A percentile compares a stretch with the other conserved stretches of the same genome.
phyloP scores from a whole-genome alignment of 257 asterid species.

The Gentiana macrophylla region DNA sequence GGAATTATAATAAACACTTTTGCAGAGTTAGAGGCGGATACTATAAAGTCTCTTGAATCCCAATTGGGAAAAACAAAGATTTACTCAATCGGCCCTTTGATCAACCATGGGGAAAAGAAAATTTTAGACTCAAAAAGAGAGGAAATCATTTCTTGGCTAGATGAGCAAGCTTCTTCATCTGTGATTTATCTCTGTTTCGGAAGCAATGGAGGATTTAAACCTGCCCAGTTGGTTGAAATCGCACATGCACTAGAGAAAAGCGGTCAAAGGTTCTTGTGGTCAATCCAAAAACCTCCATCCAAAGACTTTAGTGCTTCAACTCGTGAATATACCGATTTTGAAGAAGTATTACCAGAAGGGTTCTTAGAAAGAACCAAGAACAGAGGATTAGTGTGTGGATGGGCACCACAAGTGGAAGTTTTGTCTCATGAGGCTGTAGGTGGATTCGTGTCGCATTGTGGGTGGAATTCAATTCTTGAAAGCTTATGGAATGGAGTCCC shows the following conservation, averaged over 20 bases:
- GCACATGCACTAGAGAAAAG: constrained; percentile 5
- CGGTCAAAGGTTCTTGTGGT: neutral
- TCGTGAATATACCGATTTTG: neutral
- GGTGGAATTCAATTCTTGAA: too few relatives aligned
- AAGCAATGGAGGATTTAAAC: neutral
- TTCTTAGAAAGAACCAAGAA: neutral
- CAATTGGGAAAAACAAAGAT: too few relatives aligned
- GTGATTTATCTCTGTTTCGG: too few relatives aligned
- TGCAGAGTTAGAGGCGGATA: too few relatives aligned
- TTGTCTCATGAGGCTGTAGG: neutral
- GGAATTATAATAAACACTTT: neutral
- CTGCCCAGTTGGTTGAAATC: constrained; percentile 2
- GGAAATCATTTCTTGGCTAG: neutral
- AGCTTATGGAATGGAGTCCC: neutral
- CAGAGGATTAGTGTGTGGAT: too few relatives aligned
- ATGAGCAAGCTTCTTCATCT: too few relatives aligned
- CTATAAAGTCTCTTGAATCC: too few relatives aligned
- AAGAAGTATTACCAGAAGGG: neutral
- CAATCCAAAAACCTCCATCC: neutral
- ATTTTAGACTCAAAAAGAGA: neutral
- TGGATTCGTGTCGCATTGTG: too few relatives aligned
- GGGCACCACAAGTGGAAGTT: neutral
- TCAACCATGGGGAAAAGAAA: neutral
- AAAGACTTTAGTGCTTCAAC: neutral
- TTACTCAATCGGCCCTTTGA: constrained; percentile 1